Percentiles rank a stretch among this genome's conserved stretches.
phyloP scores from a whole-genome alignment of 1,139 yeast genomes.

The Blastobotrys serpentis region DNA sequence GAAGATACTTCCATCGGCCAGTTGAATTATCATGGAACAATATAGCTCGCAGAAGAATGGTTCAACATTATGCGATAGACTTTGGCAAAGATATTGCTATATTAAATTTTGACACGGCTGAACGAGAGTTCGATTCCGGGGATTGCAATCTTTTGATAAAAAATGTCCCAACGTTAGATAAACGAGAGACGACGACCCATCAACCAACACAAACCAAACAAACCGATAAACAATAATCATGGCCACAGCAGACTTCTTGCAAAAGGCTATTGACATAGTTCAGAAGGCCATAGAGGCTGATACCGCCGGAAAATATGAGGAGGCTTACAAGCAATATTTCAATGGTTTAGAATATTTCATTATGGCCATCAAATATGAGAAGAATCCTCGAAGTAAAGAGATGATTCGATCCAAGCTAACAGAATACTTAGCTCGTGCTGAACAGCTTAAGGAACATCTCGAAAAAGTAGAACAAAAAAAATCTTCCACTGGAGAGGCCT shows the following conservation, averaged over 20 bases:
- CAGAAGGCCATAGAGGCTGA: constrained; percentile 96
- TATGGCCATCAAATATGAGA: constrained; percentile 95
- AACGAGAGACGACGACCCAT: background rate
- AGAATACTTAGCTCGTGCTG: constrained; percentile 90
- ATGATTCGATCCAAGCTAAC: constrained; percentile 84
- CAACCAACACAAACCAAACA: background rate
- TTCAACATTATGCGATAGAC: too few relatives aligned
- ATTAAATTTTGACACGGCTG: too few relatives aligned
- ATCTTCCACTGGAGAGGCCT: constrained; percentile 46
- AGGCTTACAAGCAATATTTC: constrained; percentile 89
- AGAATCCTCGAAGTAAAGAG: constrained; percentile 85
- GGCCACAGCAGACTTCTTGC: constrained; percentile 77
- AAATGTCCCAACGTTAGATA: constrained; percentile 2
- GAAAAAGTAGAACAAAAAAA: constrained; percentile 55
- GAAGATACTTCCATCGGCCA: too few relatives aligned
- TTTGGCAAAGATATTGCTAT: too few relatives aligned
- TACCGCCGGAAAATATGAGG: constrained; percentile 85
- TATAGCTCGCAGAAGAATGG: too few relatives aligned
- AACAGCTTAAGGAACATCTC: constrained; percentile 85
- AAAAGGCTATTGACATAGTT: constrained; percentile 90
- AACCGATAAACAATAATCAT: constrained; percentile 28
- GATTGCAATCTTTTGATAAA: too few relatives aligned
- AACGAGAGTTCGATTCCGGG: too few relatives aligned
- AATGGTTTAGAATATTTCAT: constrained; percentile 92
- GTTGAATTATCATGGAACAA: too few relatives aligned